Conservation (phyloP, 169 alveolate genomes). For the Cryptosporidium xiaoi region DNA sequence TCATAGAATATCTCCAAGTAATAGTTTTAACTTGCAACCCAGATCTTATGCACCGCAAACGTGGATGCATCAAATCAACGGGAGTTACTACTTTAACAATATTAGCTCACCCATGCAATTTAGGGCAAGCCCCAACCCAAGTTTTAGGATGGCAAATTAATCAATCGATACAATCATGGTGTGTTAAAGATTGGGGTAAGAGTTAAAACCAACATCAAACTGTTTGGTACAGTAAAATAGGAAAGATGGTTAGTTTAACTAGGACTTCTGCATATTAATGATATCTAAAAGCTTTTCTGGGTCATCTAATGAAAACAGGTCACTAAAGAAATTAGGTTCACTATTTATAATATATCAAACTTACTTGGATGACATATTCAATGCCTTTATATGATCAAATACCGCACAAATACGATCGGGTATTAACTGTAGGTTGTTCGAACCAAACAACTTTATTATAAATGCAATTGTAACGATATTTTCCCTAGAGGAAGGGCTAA, state of each 20-base stretch:
- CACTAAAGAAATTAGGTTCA: neutral
- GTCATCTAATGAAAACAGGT: constrained; percentile 7
- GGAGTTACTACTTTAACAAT: neutral
- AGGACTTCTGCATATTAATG: neutral
- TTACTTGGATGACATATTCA: constrained; percentile 40
- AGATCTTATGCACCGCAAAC: neutral
- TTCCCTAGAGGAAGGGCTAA: constrained; percentile 12
- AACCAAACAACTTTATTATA: constrained; percentile 38
- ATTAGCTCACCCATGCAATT: constrained; percentile 22
- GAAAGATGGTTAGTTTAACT: no score
- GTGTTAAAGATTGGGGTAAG: no score
- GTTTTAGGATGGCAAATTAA: neutral
- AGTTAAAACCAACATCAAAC: no score
- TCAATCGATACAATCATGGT: no score
- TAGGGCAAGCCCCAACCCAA: constrained; percentile 50
- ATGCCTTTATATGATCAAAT: constrained; percentile 7
- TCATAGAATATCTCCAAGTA: constrained; percentile 20
- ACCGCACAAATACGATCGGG: constrained; percentile 59
- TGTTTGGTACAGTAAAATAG: no score
- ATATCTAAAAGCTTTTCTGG: neutral
- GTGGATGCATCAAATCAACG: constrained; percentile 10
- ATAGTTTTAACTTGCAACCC: constrained; percentile 33
- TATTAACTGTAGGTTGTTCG: constrained; percentile 27
- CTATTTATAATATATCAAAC: neutral
- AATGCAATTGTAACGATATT: constrained; percentile 25